phyloP scores from a whole-genome alignment of 257 asterid species.

The Fraxinus americana region DNA sequence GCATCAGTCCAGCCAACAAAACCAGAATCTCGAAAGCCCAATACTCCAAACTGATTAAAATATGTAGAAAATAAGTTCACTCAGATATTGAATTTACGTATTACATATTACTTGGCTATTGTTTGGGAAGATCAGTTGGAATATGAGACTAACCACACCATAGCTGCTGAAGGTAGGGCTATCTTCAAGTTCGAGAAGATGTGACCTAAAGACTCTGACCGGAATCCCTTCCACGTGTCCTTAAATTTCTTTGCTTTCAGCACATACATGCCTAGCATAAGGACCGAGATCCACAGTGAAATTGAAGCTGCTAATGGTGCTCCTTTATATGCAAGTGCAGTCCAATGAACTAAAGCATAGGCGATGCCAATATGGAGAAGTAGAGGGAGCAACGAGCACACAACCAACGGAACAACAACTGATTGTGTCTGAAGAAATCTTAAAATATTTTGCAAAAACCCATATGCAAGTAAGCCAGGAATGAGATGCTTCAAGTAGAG shows the following conservation, averaged over 20 bases:
- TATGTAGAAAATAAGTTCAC: background rate
- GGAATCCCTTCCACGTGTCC: slow-evolving; percentile 60
- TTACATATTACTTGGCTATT: background rate
- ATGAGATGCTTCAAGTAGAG: slow-evolving; percentile 60
- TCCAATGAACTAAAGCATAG: slow-evolving; percentile 46
- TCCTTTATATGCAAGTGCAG: slow-evolving; percentile 52
- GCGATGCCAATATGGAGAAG: slow-evolving; percentile 54
- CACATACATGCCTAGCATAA: slow-evolving; percentile 47
- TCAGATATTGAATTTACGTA: background rate
- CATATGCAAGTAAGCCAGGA: slow-evolving; percentile 74
- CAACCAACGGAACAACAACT: slow-evolving; percentile 50
- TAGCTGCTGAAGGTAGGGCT: slow-evolving; percentile 74
- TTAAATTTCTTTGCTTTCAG: slow-evolving; percentile 36
- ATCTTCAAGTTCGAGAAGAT: slow-evolving; percentile 41
- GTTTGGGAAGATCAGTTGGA: background rate
- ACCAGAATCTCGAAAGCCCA: slow-evolving; percentile 94
- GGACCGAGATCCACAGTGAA: slow-evolving; percentile 62
- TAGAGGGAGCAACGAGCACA: slow-evolving; percentile 55
- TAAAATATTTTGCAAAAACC: slow-evolving; percentile 57
- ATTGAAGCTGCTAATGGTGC: slow-evolving; percentile 66
- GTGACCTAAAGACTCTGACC: slow-evolving; percentile 37
- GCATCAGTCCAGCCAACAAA: slow-evolving; percentile 82
- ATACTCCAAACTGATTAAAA: slow-evolving; percentile 61
- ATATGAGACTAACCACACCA: slow-evolving; percentile 60
- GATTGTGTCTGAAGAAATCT: slow-evolving; percentile 77